Evolutionary conservation across 2,329 filamentous ascomycete species (phyloP), one percentile per base, ranked within the genome.

Genomic region (Colletotrichum gigasporum): DNA sequence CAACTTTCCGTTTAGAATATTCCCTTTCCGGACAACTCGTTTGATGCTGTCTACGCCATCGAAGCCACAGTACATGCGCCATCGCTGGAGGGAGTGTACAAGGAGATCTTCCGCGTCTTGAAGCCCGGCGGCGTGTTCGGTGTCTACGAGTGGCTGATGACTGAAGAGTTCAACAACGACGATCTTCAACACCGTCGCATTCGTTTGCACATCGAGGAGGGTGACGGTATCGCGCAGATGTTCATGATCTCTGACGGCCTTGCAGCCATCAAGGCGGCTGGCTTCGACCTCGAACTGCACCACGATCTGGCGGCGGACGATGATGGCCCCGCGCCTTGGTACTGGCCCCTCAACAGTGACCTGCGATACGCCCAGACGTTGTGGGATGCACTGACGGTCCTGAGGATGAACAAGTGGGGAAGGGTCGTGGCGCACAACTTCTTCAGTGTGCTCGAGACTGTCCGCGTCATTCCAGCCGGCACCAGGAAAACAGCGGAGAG

Each of bases 91-190:
- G 94, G 92, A 67, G 93, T 97, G 68, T 97, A 97, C 82, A 89
- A 87, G 78, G 90, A 97, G 78, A 97, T 97, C 73, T 92, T 90
- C 86, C 91, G 92, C 34, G 93, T 97, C 28, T 83, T 97, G 65
- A 97, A 97, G 86, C 94, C 94, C n/a, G 94, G 94, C 64, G 94
- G 94, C 76, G 85, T 91, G 55, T 97, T 97, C 72, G 94, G 94
- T 73, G 94, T 97, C 54, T 97, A 97, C 81, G 94, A 97, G 79
- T 97, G 94, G 94, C 84, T 97, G 72, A 97, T 97, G 94, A 97
- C 93, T 11, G 93, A 97, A 67, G 83, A 89, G n/a, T 97, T 96
- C 80, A 90, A 97, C 82, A 94, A 96, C 75, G 83, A 90, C 67
- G 92, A 97, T 83, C 79, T 91, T 1, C 85, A 90, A 72, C 94